These are phyloP conservation scores for Aspergillus puulaauensis DNA, from an alignment of 2,329 filamentous ascomycete genomes.

Conservation along the genomic window DNA sequence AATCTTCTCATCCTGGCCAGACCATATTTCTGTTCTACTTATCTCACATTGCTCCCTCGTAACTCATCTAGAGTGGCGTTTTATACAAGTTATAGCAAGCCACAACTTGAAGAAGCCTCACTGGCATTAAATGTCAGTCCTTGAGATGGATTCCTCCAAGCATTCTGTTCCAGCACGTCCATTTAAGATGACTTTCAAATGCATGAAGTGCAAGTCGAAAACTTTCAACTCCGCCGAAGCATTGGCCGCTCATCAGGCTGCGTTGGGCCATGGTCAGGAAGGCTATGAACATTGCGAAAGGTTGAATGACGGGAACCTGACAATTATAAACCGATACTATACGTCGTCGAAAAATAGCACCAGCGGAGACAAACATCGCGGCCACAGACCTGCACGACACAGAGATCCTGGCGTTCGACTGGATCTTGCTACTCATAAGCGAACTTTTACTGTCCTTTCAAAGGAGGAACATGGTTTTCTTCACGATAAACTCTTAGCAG, in stretches of 20 bases:
- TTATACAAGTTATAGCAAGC: too few species aligned
- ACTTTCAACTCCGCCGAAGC: neutral
- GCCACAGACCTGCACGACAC: neutral
- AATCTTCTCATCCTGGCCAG: neutral
- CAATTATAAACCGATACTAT: neutral
- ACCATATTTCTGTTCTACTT: neutral
- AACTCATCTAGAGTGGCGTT: too few species aligned
- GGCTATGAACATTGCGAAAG: neutral
- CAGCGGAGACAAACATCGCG: neutral
- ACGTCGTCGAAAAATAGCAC: neutral
- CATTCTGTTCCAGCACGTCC: neutral
- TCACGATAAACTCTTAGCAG: constrained; percentile 4
- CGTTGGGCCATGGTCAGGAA: neutral
- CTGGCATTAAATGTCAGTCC: neutral
- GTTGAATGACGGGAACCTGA: neutral
- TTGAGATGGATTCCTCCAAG: neutral
- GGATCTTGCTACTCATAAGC: neutral
- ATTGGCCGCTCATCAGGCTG: constrained; percentile 5
- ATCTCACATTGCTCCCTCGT: too few species aligned
- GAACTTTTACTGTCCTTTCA: neutral
- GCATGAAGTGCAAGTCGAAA: constrained; percentile 1
- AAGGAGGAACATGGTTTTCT: neutral
- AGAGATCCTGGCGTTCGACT: neutral
- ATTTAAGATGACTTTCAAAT: neutral
- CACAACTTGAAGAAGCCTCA: neutral